These are phyloP conservation scores for Corniculantispora saksenae DNA, from an alignment of 2,329 filamentous ascomycete genomes.

Conservation along the genomic window DNA sequence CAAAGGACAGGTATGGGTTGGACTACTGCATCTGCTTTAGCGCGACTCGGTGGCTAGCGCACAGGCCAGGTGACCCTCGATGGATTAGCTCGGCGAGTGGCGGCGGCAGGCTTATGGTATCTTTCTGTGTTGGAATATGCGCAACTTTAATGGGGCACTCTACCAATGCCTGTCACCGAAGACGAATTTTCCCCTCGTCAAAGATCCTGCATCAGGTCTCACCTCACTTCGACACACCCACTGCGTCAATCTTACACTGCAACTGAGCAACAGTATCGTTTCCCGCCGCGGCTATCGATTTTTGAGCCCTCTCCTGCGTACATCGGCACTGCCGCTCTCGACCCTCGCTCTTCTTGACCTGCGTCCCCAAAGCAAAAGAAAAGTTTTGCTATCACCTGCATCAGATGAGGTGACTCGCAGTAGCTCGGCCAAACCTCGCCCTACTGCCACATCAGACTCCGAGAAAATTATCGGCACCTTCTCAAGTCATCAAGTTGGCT, in stretches of 20 bases:
- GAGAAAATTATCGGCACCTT: slow-evolving; percentile 51
- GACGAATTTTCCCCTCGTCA: slow-evolving; percentile 1
- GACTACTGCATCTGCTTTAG: slow-evolving; percentile 1
- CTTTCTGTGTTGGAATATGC: slow-evolving; percentile 1
- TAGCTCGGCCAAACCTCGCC: not conserved
- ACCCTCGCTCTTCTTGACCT: not conserved
- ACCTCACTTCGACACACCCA: not conserved
- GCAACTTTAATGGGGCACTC: slow-evolving; percentile 13
- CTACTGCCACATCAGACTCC: slow-evolving; percentile 9
- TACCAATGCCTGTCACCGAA: not conserved
- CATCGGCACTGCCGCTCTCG: not conserved
- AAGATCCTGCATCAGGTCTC: slow-evolving; percentile 7
- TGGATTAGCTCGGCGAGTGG: not conserved
- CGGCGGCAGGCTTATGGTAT: not conserved
- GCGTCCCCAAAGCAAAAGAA: not conserved
- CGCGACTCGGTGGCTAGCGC: slow-evolving; percentile 4
- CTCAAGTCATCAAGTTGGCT: slow-evolving; percentile 76
- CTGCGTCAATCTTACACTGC: not conserved
- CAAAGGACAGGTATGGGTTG: slow-evolving; percentile 20
- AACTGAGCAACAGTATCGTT: not conserved
- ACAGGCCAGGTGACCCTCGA: slow-evolving; percentile 12
- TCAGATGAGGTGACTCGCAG: slow-evolving; percentile 18
- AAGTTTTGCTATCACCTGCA: not conserved
- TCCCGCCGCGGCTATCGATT: not conserved
- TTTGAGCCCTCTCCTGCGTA: not conserved